Conservation (phyloP, 768 basidiomycete species). For the Antrodiella citrinella region DNA sequence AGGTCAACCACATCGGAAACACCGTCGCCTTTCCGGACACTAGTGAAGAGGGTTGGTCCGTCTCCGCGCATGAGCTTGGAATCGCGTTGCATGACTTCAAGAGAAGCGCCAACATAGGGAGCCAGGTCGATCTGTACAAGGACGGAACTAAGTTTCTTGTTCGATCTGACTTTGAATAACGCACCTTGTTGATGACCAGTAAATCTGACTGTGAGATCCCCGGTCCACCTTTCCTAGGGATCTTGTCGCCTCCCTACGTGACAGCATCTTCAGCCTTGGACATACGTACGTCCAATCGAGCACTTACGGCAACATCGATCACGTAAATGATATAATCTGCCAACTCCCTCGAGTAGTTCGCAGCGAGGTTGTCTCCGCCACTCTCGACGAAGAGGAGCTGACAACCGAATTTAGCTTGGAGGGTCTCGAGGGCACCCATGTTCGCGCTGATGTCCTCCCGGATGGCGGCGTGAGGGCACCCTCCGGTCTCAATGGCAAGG, state of each 20-base stretch:
- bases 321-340: constrained; percentile 98
- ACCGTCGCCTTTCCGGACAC: constrained; percentile 69
- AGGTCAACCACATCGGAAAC: constrained; percentile 77
- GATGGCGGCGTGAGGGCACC: constrained; percentile 97
- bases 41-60: constrained; percentile 89
- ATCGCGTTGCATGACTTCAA: constrained; percentile 92
- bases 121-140: constrained; percentile 79
- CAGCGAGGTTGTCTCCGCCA: constrained; percentile 94
- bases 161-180: constrained; percentile 63
- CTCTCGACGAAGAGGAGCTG: constrained; percentile 93
- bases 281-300: constrained; percentile 1
- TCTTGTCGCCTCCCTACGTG: constrained; percentile 88
- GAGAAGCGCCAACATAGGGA: constrained; percentile 83
- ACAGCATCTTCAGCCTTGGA: neutral
- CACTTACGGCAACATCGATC: constrained; percentile 71
- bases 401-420: constrained; percentile 86
- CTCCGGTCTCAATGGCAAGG: constrained; percentile 94
- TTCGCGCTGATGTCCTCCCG: constrained; percentile 98
- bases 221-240: constrained; percentile 95
- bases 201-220: constrained; percentile 96
- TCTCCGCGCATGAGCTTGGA: constrained; percentile 89
- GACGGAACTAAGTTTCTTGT: constrained; percentile 73
- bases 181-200: constrained; percentile 89
- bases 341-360: constrained; percentile 92
- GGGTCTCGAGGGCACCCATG: constrained; percentile 88